Evolutionary conservation across 352 stramenopile species (phyloP).

Genomic region (Phytophthora macrochlamydospora): DNA sequence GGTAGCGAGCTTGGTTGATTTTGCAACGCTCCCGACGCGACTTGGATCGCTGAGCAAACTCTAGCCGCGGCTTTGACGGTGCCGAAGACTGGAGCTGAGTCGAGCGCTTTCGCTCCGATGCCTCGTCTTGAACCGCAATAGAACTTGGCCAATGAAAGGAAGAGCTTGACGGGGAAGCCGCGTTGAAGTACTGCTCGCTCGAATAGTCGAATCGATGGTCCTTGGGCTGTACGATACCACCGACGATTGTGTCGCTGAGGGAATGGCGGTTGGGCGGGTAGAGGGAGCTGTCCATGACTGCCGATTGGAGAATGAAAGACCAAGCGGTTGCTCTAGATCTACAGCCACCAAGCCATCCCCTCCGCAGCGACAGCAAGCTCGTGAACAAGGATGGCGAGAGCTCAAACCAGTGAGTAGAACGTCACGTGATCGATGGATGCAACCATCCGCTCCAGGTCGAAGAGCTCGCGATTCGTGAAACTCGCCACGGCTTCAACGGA

Average conservation of each 20-base stretch:
- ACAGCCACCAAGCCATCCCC: no score
- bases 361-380: no score
- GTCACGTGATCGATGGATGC: no score
- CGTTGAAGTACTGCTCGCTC: background rate
- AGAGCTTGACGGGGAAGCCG: background rate
- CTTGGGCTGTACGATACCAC: slow-evolving; percentile 1
- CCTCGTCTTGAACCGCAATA: no score
- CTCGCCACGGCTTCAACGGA: no score
- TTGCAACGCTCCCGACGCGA: slow-evolving; percentile 17
- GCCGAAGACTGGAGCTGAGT: no score
- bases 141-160: background rate
- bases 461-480: no score
- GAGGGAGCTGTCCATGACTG: background rate
- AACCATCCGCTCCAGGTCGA: no score
- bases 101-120: background rate
- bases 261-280: slow-evolving; percentile 6
- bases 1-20: slow-evolving; percentile 21
- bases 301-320: background rate
- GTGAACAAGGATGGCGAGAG: no score
- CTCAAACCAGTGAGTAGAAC: no score
- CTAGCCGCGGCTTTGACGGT: background rate
- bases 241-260: slow-evolving; percentile 14
- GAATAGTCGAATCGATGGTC: background rate
- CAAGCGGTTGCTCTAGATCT: background rate
- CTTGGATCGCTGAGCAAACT: slow-evolving; percentile 2